Base-by-base conservation (phyloP, 2,329 filamentous ascomycete genomes). In the Sarocladiaceae sp. region DNA sequence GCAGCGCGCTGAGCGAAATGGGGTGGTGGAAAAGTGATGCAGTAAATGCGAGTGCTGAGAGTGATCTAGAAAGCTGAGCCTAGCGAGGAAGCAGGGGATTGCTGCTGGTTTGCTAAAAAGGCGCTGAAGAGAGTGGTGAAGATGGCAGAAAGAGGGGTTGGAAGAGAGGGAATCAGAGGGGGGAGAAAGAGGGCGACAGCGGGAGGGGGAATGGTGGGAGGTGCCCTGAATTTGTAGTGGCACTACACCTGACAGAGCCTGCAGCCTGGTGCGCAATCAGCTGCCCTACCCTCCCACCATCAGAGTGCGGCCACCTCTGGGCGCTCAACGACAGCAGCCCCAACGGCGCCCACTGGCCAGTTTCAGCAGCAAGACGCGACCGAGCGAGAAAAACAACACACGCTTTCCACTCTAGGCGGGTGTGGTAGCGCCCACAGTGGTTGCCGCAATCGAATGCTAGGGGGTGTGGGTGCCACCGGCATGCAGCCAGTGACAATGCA, bases 201-300 rank as follows among this genome's bases (percentile, higher is more conserved):
- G 44, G 44, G 53, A 55, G 37, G 48, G 47, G 54, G 47, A 35
- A 53, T 55, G 39, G 29, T 53, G 46, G 36, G 39, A 28, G 50
- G 22, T 26, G 51, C 44, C 44, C 44, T 48, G 44, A 48, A 48
- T 48, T 48, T 48, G 44, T 48, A 48, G 44, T 48, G 44, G 13
- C 26, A 31, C 44, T 33, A 12, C 44, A 15, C 26, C 40, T 48
- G 44, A 17, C 44, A 48, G 44, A 48, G 44, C 44, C 28, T 48
- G 44, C 44, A 48, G 44, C 15, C 25, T 20, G 44, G 26, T 20
- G 20, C 44, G 44, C 44, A 48, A 48, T 48, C 44, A 48, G 44
- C 44, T 48, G 44, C 44, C 26, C 25, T 18, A 22, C n/a, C 22
- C 10, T 4, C n/a, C 3, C 17, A 15, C 18, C 18, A 17, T 22